A percentile compares a stretch with the other conserved stretches of the same genome.
phyloP scores from a whole-genome alignment of 2,329 filamentous ascomycete genomes.

The Aquanectria penicillioides region DNA sequence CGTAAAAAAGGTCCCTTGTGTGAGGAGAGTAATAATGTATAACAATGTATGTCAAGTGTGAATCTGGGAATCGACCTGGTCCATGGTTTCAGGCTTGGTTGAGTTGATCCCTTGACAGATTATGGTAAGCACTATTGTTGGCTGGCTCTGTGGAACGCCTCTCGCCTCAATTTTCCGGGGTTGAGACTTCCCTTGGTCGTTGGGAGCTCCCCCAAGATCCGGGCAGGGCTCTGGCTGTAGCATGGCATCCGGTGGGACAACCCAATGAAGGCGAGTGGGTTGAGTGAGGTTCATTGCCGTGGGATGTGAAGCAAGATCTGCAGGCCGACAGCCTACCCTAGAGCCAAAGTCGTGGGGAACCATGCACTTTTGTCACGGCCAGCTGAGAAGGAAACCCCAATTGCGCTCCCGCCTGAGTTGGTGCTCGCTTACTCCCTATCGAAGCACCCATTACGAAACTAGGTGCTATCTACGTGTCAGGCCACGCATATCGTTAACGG shows the following conservation, averaged over 20 bases:
- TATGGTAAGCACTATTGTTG: no score
- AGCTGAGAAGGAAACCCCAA: not conserved
- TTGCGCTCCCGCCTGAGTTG: not conserved
- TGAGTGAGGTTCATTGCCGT: not conserved
- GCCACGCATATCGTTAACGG: not conserved
- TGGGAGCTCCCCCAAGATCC: no score
- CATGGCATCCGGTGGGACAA: no score
- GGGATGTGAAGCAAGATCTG: not conserved
- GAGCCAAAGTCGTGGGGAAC: slow-evolving; percentile 15
- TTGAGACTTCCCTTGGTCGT: no score
- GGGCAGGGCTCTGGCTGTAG: no score
- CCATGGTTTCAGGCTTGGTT: no score
- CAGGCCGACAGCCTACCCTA: not conserved
- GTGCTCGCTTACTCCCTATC: not conserved
- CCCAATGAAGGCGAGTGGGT: not conserved
- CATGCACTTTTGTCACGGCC: not conserved
- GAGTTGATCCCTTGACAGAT: no score
- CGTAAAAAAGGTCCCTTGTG: slow-evolving; percentile 2
- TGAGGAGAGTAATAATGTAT: no score
- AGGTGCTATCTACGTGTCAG: not conserved
- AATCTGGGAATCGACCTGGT: no score
- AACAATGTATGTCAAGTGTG: no score
- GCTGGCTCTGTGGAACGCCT: no score
- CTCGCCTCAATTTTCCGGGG: no score
- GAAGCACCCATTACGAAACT: not conserved